Conservation (phyloP, 2,329 filamentous ascomycete genomes). For the Apiospora koreana region DNA sequence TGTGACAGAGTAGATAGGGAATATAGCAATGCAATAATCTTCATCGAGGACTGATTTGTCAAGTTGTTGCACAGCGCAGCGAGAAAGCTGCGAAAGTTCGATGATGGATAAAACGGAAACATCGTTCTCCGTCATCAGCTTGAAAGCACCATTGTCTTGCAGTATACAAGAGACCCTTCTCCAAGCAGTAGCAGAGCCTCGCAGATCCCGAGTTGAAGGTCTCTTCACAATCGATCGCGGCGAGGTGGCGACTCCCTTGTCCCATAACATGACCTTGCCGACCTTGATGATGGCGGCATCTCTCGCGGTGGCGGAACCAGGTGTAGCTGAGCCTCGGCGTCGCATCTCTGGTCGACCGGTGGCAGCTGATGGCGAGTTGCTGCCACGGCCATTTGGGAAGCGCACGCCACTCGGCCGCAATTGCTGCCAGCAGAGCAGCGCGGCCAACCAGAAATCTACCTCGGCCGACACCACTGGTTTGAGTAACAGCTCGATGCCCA, state of each 20-base stretch:
- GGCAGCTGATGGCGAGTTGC: conserved; percentile 30
- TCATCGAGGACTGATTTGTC: conserved; percentile 89
- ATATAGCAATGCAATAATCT: conserved; percentile 92
- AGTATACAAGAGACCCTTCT: conserved; percentile 88
- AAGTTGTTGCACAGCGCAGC: conserved; percentile 86
- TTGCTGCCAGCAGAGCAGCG: conserved; percentile 80
- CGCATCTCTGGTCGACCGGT: conserved; percentile 44
- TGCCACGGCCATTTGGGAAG: conserved; percentile 46
- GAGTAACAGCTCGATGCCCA: conserved; percentile 63
- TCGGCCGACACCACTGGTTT: conserved; percentile 66
- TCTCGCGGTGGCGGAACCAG: conserved; percentile 46
- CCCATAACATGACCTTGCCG: conserved; percentile 88
- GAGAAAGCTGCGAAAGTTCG: conserved; percentile 83
- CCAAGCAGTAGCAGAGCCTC: conserved; percentile 67
- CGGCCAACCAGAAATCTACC: conserved; percentile 78
- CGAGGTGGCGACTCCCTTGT: conserved; percentile 65
- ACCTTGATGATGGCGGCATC: conserved; percentile 91
- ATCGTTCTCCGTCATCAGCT: conserved; percentile 84
- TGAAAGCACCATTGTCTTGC: conserved; percentile 93
- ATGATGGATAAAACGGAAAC: conserved; percentile 78
- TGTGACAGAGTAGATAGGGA: conserved; percentile 83
- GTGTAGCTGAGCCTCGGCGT: conserved; percentile 40
- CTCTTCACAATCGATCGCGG: conserved; percentile 58
- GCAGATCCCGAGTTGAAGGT: conserved; percentile 58
- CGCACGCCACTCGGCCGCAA: conserved; percentile 62